A percentile compares a stretch with the other conserved stretches of the same genome.
Conservation (phyloP, 495 filamentous ascomycete genomes). For the Penicillium chermesinum region DNA sequence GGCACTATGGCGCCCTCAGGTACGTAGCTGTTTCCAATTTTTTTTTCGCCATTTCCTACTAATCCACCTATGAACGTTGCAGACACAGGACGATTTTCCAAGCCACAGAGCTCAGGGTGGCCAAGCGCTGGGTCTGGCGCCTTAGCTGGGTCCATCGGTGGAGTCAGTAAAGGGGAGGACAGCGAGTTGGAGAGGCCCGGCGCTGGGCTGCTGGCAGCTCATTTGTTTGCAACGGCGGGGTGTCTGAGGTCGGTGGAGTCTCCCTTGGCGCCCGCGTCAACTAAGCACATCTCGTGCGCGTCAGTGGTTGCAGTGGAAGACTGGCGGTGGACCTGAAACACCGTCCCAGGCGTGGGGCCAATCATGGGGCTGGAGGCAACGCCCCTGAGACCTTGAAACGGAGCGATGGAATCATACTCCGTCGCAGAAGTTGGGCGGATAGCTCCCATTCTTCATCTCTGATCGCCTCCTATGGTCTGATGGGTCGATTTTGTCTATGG, state of each 20-base stretch:
- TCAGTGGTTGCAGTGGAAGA: not conserved
- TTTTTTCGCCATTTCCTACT: not conserved
- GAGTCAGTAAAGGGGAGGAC: constrained; percentile 4
- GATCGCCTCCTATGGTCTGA: too few relatives aligned
- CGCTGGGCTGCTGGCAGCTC: constrained; percentile 4
- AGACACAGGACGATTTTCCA: constrained; percentile 4
- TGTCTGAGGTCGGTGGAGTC: constrained; percentile 14
- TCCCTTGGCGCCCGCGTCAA: constrained; percentile 24
- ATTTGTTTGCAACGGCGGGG: constrained; percentile 20
- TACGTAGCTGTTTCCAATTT: constrained; percentile 13
- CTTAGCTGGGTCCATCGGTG: not conserved
- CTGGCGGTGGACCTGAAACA: constrained; percentile 18
- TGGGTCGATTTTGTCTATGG: too few relatives aligned
- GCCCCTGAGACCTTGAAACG: constrained; percentile 20
- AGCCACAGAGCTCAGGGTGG: constrained; percentile 2
- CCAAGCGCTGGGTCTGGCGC: constrained; percentile 1
- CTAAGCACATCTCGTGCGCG: constrained; percentile 6
- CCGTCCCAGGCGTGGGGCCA: constrained; percentile 13
- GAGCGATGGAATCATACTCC: constrained; percentile 38
- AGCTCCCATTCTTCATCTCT: too few relatives aligned
- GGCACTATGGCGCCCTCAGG: not conserved
- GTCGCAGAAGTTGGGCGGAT: too few relatives aligned
- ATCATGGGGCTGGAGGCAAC: constrained; percentile 4
- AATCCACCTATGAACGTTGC: constrained; percentile 9
- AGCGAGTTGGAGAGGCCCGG: constrained; percentile 3